Evolutionary conservation across 371 early-diverging fungal genomes (phyloP), one percentile per base, ranked within the genome.

Genomic region (Globomyces sp.): DNA sequence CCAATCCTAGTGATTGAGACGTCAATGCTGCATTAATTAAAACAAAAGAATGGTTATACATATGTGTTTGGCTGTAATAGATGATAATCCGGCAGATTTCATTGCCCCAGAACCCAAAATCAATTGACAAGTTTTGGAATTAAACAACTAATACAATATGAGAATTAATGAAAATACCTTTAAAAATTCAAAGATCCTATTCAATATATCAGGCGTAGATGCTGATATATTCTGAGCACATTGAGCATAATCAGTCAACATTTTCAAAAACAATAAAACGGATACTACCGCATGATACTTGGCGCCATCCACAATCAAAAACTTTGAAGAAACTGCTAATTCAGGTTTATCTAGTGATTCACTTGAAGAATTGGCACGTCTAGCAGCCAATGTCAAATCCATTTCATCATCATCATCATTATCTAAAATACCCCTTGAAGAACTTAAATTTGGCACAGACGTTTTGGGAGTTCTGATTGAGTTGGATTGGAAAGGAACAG

Each of bases 61-160:
- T 46, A 96, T 78, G 70, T 96, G 97, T 66, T 94, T 92, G 5
- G 97, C 96, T 1, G 94, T 90, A 41, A 97, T 97, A 68, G 91
- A 93, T 67, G 93, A 93, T 44, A 97, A 76, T 2, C 96, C 97
- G 3, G 95, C 96, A 4, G 95, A 94, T 39, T 87, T 85, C 86
- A 93, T 90, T 0, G 97, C 97, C 1, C 96, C 97, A 1, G 95
- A 96, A 1, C 96, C 97, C 9, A 97, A 80, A 72, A 97, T 93
- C 2, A 94, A 92, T 78, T 95, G 95, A 74, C 96, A 95, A 2
- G 89, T 86, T 60, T 92, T 78, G 2, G 93, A 91, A 72, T 97
- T 97, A 77, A 94, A 93, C 9, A 92, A 68, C 91, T 91, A 62
- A 10, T 5, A 10, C 67, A 52, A 43, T 34, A 10, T 24, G 24